Evolutionary conservation across 108 stramenopile species (phyloP).

Genomic region (Skeletonema potamos): DNA sequence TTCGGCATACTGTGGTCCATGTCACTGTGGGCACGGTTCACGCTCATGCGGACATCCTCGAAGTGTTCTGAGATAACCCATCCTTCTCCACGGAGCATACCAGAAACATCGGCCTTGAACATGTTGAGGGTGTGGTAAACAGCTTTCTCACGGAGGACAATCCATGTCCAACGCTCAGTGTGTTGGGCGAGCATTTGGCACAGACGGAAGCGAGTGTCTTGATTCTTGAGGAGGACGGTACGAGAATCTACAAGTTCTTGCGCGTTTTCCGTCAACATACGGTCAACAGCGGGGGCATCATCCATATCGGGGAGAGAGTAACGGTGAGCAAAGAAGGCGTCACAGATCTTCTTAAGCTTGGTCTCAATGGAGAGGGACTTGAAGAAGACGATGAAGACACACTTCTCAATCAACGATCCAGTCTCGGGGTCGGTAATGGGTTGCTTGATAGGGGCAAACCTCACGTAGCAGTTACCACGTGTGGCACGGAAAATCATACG

Average conservation of each 20-base stretch:
- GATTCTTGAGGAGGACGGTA: conserved; percentile 93
- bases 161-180: conserved; percentile 91
- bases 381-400: conserved; percentile 97
- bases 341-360: conserved; percentile 98
- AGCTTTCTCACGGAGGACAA: conserved; percentile 90
- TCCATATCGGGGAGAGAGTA: conserved; percentile 96
- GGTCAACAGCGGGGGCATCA: conserved; percentile 78
- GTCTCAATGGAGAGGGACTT: conserved; percentile 90
- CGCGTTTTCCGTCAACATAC: conserved; percentile 86
- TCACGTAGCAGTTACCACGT: conserved; percentile 95
- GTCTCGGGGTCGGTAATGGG: conserved; percentile 87
- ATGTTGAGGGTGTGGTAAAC: conserved; percentile 97
- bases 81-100: conserved; percentile 97
- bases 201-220: conserved; percentile 91
- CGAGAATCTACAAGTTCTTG: conserved; percentile 88
- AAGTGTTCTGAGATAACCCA: conserved; percentile 90
- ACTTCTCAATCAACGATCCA: conserved; percentile 82
- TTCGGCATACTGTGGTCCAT: conserved; percentile 90
- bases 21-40: conserved; percentile 85
- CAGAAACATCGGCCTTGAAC: conserved; percentile 95
- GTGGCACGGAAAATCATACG: conserved; percentile 97
- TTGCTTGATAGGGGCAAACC: conserved; percentile 94
- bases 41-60: conserved; percentile 67
- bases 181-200: conserved; percentile 89
- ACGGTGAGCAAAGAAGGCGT: conserved; percentile 92